Evolutionary conservation across 768 basidiomycete species (phyloP).

Genomic region (Leccinum olivaceopallidum): DNA sequence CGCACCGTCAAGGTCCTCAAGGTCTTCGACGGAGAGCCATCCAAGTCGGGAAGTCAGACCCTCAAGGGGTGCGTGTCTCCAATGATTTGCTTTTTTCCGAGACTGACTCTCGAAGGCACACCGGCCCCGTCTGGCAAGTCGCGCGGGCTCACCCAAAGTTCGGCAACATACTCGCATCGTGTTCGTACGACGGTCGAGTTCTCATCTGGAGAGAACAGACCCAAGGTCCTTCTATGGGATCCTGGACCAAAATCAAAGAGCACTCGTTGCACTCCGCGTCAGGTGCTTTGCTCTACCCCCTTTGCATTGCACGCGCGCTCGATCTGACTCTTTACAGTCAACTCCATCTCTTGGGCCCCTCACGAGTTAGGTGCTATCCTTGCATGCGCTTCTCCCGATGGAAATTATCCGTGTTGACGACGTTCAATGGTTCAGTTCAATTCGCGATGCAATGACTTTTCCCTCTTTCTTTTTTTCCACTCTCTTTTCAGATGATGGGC

Average conservation of each 20-base stretch:
- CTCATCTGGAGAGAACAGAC: conserved; percentile 96
- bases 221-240: conserved; percentile 49
- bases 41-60: conserved; percentile 66
- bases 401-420: no score
- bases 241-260: conserved; percentile 95
- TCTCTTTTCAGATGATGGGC: no score
- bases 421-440: no score
- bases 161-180: conserved; percentile 95
- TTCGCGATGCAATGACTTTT: no score
- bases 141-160: conserved; percentile 99
- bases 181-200: conserved; percentile 97
- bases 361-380: no score
- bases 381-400: no score
- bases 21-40: conserved; percentile 84
- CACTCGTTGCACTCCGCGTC: conserved; percentile 93
- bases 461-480: no score
- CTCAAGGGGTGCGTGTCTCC: conserved; percentile 70
- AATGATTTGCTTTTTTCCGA: neutral
- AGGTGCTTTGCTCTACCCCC: conserved; percentile 49
- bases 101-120: conserved; percentile 58
- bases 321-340: conserved; percentile 46
- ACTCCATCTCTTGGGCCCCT: no score
- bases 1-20: conserved; percentile 95
- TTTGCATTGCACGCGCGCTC: neutral
- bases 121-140: conserved; percentile 97